These are phyloP conservation scores for Rubroboletus satanas DNA, from an alignment of 768 basidiomycete genomes.

Conservation along the genomic window DNA sequence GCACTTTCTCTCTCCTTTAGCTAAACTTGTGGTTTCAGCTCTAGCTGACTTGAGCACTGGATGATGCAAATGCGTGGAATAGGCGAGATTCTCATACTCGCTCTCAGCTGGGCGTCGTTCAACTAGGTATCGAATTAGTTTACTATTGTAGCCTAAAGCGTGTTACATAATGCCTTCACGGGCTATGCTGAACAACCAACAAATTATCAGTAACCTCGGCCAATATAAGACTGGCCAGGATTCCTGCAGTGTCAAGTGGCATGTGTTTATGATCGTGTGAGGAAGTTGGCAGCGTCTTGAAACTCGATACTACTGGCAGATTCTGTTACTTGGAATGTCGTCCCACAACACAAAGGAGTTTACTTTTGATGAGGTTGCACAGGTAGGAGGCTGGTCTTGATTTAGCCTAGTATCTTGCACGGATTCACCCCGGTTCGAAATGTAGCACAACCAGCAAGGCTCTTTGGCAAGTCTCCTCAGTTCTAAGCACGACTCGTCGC, in stretches of 20 bases:
- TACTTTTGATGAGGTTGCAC: slow-evolving; percentile 58
- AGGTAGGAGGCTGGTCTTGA: slow-evolving; percentile 42
- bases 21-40: slow-evolving; percentile 12
- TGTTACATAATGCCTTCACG: neutral
- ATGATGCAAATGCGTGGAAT: neutral
- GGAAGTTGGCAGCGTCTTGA: too few species aligned
- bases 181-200: too few species aligned
- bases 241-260: too few species aligned
- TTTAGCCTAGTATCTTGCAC: neutral
- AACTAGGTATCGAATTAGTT: neutral
- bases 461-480: slow-evolving; percentile 57
- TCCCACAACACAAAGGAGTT: slow-evolving; percentile 34
- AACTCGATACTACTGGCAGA: neutral
- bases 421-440: neutral
- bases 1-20: neutral
- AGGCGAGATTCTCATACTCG: neutral
- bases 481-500: neutral
- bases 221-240: too few species aligned
- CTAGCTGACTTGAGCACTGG: slow-evolving; percentile 5
- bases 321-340: slow-evolving; percentile 12
- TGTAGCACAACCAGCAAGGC: slow-evolving; percentile 82
- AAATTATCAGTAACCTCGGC: too few species aligned
- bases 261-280: too few species aligned
- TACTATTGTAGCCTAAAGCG: neutral
- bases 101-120: neutral